These are phyloP conservation scores for Piper longum DNA, from an alignment of 164 flowering plant genomes.

Conservation along the genomic window DNA sequence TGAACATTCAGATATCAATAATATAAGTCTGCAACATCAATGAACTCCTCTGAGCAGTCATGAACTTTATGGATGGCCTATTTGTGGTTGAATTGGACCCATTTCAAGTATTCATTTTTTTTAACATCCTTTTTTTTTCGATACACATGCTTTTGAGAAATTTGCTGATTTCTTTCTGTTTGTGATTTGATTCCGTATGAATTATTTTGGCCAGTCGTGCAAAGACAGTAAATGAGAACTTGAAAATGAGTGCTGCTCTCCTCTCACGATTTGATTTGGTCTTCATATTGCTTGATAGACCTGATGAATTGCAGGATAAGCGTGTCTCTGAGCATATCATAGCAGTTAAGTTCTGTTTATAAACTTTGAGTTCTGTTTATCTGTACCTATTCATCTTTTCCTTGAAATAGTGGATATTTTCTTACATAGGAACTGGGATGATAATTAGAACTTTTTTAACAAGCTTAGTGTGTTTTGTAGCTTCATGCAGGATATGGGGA, in stretches of 20 bases:
- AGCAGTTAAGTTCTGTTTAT: slow-evolving; percentile 49
- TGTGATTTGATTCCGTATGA: too few relatives aligned
- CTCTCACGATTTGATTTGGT: slow-evolving; percentile 97
- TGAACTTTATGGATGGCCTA: not conserved
- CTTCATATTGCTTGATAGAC: slow-evolving; percentile 89
- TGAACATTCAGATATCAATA: not conserved
- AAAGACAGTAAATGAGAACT: slow-evolving; percentile 92
- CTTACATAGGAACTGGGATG: not conserved
- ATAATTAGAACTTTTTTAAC: not conserved
- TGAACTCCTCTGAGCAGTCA: not conserved
- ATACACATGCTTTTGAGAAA: not conserved
- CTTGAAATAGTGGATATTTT: not conserved
- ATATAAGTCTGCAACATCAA: too few relatives aligned
- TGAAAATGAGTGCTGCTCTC: slow-evolving; percentile 94
- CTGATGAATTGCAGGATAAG: slow-evolving; percentile 84
- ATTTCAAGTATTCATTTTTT: too few relatives aligned
- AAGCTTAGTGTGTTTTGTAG: slow-evolving; percentile 28
- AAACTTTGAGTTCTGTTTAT: not conserved
- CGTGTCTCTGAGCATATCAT: slow-evolving; percentile 89
- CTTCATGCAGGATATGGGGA: slow-evolving; percentile 77
- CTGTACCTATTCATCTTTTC: not conserved
- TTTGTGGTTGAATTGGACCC: not conserved
- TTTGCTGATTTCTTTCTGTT: not conserved
- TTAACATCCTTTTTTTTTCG: not conserved
- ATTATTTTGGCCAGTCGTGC: slow-evolving; percentile 67